Evolutionary conservation across 257 asterid species (phyloP).

Genomic region (Datura wrightii): DNA sequence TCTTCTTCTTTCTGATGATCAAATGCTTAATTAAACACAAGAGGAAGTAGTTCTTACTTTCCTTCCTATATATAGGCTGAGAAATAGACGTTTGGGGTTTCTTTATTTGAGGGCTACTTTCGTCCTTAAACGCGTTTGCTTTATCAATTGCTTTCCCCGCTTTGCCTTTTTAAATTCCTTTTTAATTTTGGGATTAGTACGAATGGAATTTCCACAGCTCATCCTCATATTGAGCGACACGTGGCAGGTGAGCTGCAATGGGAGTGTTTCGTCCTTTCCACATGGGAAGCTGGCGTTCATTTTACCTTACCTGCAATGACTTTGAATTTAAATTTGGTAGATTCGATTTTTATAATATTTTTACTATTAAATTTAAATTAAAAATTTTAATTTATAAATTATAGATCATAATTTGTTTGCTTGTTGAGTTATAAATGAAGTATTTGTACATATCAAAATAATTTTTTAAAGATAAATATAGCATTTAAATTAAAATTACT

Average conservation of each 20-base stretch:
- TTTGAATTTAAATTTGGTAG: no score
- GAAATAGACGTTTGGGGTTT: not conserved
- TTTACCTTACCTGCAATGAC: no score
- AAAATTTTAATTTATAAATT: no score
- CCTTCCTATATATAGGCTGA: not conserved
- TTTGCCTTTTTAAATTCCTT: not conserved
- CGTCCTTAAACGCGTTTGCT: not conserved
- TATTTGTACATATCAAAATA: no score
- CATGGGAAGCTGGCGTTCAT: not conserved
- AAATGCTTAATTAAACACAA: conserved; percentile 7
- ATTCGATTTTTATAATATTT: no score
- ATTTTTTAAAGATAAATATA: no score
- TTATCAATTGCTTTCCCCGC: not conserved
- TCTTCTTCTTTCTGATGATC: not conserved
- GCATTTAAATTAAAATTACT: no score
- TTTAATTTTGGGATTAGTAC: not conserved
- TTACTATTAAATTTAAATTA: no score
- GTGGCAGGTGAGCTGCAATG: conserved; percentile 12
- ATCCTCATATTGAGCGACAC: not conserved
- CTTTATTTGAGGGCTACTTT: not conserved
- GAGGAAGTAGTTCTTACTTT: not conserved
- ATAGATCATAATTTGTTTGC: no score
- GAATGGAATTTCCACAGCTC: not conserved
- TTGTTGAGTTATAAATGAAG: no score
- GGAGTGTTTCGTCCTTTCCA: not conserved